Evolutionary conservation across 768 basidiomycete species (phyloP).

Genomic region (Lepiota brunneoincarnata): DNA sequence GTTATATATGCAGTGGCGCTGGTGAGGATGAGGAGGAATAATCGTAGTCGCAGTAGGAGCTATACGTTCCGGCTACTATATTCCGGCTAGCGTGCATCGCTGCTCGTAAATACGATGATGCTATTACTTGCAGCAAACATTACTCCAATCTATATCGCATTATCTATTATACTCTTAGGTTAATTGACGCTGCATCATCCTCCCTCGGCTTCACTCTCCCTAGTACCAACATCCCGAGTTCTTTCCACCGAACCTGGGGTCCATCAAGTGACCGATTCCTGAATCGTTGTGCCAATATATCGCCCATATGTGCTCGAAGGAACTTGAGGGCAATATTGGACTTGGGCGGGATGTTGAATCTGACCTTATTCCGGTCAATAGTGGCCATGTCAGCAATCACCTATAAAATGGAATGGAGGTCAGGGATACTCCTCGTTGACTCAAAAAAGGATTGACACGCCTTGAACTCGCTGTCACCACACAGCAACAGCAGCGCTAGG

Average conservation of each 20-base stretch:
- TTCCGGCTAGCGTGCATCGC: background rate
- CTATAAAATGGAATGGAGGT: constrained; percentile 34
- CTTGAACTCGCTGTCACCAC: constrained; percentile 90
- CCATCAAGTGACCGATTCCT: constrained; percentile 57
- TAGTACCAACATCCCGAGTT: constrained; percentile 61
- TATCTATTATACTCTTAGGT: constrained; percentile 12
- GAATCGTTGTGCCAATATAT: constrained; percentile 63
- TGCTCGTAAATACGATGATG: background rate
- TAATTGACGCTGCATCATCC: constrained; percentile 16
- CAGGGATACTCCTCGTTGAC: background rate
- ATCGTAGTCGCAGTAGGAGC: too few relatives aligned
- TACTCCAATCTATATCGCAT: background rate
- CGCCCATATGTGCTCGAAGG: constrained; percentile 62
- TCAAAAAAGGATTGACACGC: constrained; percentile 23
- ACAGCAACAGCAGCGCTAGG: constrained; percentile 74
- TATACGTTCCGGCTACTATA: background rate
- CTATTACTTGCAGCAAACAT: too few relatives aligned
- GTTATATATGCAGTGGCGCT: constrained; percentile 21
- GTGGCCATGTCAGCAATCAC: constrained; percentile 64
- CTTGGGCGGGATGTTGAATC: constrained; percentile 67
- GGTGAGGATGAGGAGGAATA: constrained; percentile 31
- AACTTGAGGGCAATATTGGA: constrained; percentile 77
- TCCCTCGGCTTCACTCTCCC: constrained; percentile 47
- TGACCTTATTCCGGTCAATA: constrained; percentile 80
- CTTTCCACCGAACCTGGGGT: constrained; percentile 70